A percentile compares a stretch with the other conserved stretches of the same genome.
Evolutionary conservation across 208 protist genomes (phyloP).

Genomic region (Leishmania gerbilli): DNA sequence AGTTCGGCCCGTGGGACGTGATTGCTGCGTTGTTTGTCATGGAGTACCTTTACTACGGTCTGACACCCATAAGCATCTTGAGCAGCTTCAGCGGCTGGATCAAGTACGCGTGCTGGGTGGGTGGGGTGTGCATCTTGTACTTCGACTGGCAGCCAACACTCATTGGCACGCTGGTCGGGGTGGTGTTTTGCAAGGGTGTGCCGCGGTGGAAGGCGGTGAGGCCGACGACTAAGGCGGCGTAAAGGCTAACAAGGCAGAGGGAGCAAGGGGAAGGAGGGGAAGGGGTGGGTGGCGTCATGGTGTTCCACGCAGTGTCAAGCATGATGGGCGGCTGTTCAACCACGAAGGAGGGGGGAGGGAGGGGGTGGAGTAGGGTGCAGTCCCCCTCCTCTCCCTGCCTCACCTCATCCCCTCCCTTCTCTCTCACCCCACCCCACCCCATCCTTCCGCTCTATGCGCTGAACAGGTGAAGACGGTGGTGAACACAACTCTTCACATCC

Average conservation of each 20-base stretch:
- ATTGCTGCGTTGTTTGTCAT: conserved; percentile 82
- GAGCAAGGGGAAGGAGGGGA: neutral
- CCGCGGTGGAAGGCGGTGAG: conserved; percentile 57
- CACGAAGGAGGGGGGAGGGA: neutral
- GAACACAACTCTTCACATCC: conserved; percentile 9
- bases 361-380: neutral
- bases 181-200: conserved; percentile 71
- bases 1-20: conserved; percentile 92
- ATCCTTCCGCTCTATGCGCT: neutral
- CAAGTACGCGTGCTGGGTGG: conserved; percentile 88
- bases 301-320: neutral
- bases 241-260: neutral
- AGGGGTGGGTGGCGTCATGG: neutral
- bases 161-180: conserved; percentile 67
- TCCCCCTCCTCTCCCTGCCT: neutral
- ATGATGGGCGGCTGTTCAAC: neutral
- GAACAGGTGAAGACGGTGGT: neutral
- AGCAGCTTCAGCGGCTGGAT: conserved; percentile 90
- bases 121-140: conserved; percentile 84
- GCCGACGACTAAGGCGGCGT: conserved; percentile 18
- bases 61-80: conserved; percentile 70
- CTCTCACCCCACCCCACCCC: neutral
- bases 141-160: conserved; percentile 91
- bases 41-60: conserved; percentile 75
- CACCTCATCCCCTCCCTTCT: neutral